A percentile compares a stretch with the other conserved stretches of the same genome.
phyloP scores from a whole-genome alignment of 805 yeast species.

The Aciculoconidium aculeatum region DNA sequence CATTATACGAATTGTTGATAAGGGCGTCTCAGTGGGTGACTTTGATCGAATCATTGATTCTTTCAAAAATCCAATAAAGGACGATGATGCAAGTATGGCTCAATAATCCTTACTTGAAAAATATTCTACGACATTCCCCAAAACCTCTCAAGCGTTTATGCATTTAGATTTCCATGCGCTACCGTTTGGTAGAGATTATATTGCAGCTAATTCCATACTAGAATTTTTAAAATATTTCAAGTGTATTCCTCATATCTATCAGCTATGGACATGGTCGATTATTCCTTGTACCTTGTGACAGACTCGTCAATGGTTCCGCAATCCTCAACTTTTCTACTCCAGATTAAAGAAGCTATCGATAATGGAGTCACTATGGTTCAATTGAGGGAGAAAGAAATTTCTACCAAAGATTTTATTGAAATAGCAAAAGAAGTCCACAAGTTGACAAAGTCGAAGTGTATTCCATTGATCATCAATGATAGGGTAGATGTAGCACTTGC shows the following conservation, averaged over 20 bases:
- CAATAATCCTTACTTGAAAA: too few relatives aligned
- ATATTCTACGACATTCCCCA: too few relatives aligned
- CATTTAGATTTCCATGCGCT: too few relatives aligned
- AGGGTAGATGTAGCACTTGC: conserved; percentile 87
- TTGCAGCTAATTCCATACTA: too few relatives aligned
- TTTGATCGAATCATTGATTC: conserved; percentile 6
- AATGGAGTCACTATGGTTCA: conserved; percentile 81
- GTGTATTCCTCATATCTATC: too few relatives aligned
- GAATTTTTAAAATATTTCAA: too few relatives aligned
- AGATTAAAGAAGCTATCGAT: conserved; percentile 55
- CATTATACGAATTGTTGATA: conserved; percentile 20
- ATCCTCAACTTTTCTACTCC: conserved; percentile 43
- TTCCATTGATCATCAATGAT: conserved; percentile 83
- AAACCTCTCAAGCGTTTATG: too few relatives aligned
- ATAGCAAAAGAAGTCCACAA: conserved; percentile 57
- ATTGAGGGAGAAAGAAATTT: conserved; percentile 70
- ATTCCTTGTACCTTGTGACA: conserved; percentile 71
- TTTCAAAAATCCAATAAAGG: conserved; percentile 4
- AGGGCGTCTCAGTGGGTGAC: conserved; percentile 6
- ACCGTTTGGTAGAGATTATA: too few relatives aligned
- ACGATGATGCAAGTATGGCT: conserved; percentile 6
- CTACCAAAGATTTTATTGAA: conserved; percentile 60
- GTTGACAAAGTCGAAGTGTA: conserved; percentile 50
- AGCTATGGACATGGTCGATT: conserved; percentile 44
- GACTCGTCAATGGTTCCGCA: conserved; percentile 71